phyloP scores from a whole-genome alignment of 1,139 yeast genomes.

The Yamadazyma atmosphaerica region DNA sequence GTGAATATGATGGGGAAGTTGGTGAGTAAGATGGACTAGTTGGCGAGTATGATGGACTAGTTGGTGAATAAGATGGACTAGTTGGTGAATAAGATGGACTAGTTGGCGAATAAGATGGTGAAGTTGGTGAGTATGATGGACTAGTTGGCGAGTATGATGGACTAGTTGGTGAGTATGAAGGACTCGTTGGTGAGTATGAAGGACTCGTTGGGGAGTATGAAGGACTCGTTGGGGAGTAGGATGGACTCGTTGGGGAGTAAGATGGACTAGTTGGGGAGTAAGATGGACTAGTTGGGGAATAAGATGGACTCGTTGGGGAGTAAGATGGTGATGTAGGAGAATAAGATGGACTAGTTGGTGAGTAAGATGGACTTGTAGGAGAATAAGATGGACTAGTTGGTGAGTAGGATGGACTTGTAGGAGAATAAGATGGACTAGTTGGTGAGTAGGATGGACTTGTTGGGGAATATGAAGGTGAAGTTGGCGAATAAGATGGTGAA shows the following conservation, averaged over 20 bases:
- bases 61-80: conserved; percentile 68
- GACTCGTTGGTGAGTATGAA: conserved; percentile 66
- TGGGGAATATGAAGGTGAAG: conserved; percentile 72
- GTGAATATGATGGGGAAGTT: conserved; percentile 44
- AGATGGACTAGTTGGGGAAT: conserved; percentile 57
- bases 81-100: conserved; percentile 73
- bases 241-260: conserved; percentile 74
- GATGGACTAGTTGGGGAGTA: conserved; percentile 73
- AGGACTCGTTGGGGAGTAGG: conserved; percentile 71
- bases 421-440: conserved; percentile 42
- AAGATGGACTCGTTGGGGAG: conserved; percentile 71
- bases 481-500: conserved; percentile 72
- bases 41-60: conserved; percentile 60
- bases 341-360: conserved; percentile 75
- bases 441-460: conserved; percentile 70
- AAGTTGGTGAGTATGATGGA: conserved; percentile 42
- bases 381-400: conserved; percentile 66
- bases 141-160: conserved; percentile 63
- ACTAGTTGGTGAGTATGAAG: conserved; percentile 53
- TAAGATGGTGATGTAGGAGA: conserved; percentile 75
- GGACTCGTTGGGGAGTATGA: conserved; percentile 76
- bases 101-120: conserved; percentile 62
- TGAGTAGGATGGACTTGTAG: conserved; percentile 58
- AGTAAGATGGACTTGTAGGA: conserved; percentile 70
- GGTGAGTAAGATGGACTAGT: conserved; percentile 60